Percentiles rank a stretch among this genome's conserved stretches.
Evolutionary conservation across 306 rosid species (phyloP).

Genomic region (Quercus ilex): DNA sequence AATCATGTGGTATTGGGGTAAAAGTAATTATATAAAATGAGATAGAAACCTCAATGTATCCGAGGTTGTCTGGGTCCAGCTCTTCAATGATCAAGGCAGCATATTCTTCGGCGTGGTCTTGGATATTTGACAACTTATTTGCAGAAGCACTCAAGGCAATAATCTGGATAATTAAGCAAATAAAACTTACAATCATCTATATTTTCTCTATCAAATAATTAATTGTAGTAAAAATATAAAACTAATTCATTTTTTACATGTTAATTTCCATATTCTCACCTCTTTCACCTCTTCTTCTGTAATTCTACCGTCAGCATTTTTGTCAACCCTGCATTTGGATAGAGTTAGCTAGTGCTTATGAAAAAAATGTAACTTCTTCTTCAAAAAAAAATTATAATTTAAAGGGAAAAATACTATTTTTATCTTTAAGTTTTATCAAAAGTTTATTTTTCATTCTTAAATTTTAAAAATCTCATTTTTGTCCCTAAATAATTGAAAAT

Average conservation of each 20-base stretch:
- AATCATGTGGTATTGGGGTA: too few species aligned
- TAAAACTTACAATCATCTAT: not conserved
- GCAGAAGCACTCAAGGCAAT: constrained; percentile 81
- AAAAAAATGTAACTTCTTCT: too few species aligned
- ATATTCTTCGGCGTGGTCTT: constrained; percentile 79
- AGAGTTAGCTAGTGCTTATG: not conserved
- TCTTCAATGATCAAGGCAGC: constrained; percentile 95
- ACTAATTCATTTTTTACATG: not conserved
- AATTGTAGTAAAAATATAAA: not conserved
- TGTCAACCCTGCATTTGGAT: constrained; percentile 72
- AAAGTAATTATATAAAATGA: not conserved
- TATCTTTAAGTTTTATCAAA: too few species aligned
- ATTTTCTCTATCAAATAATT: not conserved
- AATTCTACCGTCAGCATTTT: constrained; percentile 83
- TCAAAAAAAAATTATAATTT: too few species aligned
- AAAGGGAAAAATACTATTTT: too few species aligned
- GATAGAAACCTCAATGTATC: constrained; percentile 62
- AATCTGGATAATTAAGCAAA: constrained; percentile 42
- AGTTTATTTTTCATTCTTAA: too few species aligned
- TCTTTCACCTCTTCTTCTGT: constrained; percentile 76
- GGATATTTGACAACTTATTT: constrained; percentile 74
- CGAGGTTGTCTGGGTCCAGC: constrained; percentile 73
- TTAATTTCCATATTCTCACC: constrained; percentile 33
- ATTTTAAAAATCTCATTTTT: too few species aligned
- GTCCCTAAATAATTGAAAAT: too few species aligned